Percentiles rank a stretch among this genome's conserved stretches.
phyloP scores from a whole-genome alignment of 441 rosid genomes.

The Isatis lusitanica region DNA sequence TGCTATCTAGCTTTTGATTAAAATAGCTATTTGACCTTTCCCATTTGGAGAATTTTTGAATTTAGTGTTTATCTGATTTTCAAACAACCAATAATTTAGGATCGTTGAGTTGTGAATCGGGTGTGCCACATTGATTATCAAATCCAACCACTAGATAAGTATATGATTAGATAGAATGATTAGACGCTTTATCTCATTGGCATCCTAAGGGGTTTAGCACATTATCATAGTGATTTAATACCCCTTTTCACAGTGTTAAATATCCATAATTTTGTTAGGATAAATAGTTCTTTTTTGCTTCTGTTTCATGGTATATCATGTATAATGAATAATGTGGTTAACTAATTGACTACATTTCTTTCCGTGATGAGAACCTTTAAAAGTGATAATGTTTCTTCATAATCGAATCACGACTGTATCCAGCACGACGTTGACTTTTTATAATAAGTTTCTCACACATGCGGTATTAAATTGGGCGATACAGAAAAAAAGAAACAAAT shows the following conservation, averaged over 20 bases:
- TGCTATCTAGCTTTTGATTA: not conserved
- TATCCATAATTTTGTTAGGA: not conserved
- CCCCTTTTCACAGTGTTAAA: not conserved
- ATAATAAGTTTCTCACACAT: constrained; percentile 26
- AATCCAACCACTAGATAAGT: constrained; percentile 39
- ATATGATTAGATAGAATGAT: constrained; percentile 33
- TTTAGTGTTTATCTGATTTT: constrained; percentile 8
- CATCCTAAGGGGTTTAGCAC: constrained; percentile 14
- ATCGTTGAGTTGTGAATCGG: constrained; percentile 31
- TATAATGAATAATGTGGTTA: constrained; percentile 3
- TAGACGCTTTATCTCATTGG: constrained; percentile 28
- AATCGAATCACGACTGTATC: constrained; percentile 35
- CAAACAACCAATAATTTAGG: constrained; percentile 25
- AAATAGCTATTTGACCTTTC: constrained; percentile 20
- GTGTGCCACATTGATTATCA: constrained; percentile 25
- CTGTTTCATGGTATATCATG: not conserved
- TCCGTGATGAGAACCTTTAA: not conserved
- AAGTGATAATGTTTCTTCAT: constrained; percentile 17
- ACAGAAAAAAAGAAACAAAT: not conserved
- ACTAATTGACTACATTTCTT: not conserved
- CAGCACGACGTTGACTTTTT: constrained; percentile 37
- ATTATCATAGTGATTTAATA: constrained; percentile 4
- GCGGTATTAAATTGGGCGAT: constrained; percentile 21
- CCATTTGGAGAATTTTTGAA: not conserved
- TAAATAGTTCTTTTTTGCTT: not conserved